Percentiles rank a stretch among this genome's conserved stretches.
Conservation (phyloP, 2,329 filamentous ascomycete genomes). For the Colletotrichum abscissum region DNA sequence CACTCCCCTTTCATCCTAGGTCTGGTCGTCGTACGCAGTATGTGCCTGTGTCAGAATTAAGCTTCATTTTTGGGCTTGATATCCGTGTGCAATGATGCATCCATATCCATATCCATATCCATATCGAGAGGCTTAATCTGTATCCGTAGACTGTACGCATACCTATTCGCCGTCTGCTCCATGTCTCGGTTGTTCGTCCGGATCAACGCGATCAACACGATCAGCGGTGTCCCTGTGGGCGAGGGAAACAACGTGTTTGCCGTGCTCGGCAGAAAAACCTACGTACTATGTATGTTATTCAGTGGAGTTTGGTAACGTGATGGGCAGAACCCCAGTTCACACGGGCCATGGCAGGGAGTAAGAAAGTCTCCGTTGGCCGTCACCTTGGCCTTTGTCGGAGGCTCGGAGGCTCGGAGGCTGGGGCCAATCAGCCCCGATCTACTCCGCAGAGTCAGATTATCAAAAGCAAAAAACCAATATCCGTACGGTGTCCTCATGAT, state of each 20-base stretch:
- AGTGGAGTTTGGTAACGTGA: conserved; percentile 24
- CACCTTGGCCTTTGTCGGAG: not conserved
- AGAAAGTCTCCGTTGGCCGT: not conserved
- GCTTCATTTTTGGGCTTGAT: not conserved
- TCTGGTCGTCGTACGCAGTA: not conserved
- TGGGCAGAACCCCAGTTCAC: not conserved
- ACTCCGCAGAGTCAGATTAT: too few relatives aligned
- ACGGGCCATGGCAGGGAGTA: conserved; percentile 12
- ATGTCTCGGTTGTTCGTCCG: conserved; percentile 6
- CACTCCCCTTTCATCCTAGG: not conserved
- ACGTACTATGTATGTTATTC: conserved; percentile 7
- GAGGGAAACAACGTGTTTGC: not conserved
- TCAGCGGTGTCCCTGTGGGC: conserved; percentile 16
- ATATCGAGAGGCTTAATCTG: too few relatives aligned
- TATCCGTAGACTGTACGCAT: too few relatives aligned
- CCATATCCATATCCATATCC: too few relatives aligned
- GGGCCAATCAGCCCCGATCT: too few relatives aligned
- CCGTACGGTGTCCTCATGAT: not conserved
- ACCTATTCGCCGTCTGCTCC: not conserved
- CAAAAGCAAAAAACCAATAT: too few relatives aligned
- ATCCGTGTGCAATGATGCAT: too few relatives aligned
- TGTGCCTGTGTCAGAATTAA: not conserved
- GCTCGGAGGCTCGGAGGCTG: not conserved
- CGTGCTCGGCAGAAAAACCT: too few relatives aligned
- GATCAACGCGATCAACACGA: conserved; percentile 25